Conservation (phyloP, 495 filamentous ascomycete species). For the Penicillium canariense region DNA sequence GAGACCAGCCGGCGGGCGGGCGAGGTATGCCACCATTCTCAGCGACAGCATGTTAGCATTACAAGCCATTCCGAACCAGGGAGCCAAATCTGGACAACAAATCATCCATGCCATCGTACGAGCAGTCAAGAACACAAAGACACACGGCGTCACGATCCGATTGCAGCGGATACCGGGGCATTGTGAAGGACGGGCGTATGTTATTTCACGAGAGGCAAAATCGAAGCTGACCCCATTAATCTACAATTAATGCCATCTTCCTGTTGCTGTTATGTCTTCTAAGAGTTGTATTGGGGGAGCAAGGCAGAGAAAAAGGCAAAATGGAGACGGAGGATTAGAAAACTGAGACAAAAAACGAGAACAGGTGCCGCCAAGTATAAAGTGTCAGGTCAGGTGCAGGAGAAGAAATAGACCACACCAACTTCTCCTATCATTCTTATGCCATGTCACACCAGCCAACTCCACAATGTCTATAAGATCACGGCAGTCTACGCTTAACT, state of each 20-base stretch:
- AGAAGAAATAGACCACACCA: not conserved
- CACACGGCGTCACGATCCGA: not conserved
- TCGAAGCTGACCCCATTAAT: no score
- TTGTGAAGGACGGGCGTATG: not conserved
- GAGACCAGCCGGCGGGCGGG: not conserved
- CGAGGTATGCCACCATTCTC: not conserved
- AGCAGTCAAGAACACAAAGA: not conserved
- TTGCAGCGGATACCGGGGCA: not conserved
- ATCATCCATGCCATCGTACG: not conserved
- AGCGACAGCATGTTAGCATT: not conserved
- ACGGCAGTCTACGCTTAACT: slow-evolving; percentile 11
- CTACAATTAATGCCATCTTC: no score
- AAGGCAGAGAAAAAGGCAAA: no score
- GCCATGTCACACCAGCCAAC: not conserved
- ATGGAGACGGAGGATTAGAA: no score
- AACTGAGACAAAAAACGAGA: no score
- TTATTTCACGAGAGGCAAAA: no score
- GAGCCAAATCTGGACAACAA: slow-evolving; percentile 1
- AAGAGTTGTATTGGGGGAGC: no score
- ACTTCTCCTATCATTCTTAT: not conserved
- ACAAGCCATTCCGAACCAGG: not conserved
- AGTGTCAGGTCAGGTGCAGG: not conserved
- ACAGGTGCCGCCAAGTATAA: no score
- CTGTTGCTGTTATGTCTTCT: no score
- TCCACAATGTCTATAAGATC: slow-evolving; percentile 10